Evolutionary conservation across 2,329 filamentous ascomycete genomes (phyloP), one percentile per base, ranked within the genome.

Genomic region (Paracamarosporium sp.): DNA sequence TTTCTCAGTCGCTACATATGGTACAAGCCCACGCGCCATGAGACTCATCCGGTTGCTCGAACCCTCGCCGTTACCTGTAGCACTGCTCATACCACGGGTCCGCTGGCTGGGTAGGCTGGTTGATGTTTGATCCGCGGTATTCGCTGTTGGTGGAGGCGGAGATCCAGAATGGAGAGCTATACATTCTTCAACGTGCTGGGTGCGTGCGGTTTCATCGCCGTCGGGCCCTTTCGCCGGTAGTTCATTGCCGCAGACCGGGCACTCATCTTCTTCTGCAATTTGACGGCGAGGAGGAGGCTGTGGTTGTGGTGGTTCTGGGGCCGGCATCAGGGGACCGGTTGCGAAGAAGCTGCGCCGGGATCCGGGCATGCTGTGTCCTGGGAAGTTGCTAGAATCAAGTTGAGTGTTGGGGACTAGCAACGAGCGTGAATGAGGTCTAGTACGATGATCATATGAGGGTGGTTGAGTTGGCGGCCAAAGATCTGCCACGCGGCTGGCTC

Each of bases 221-320:
- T 73, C 61, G 1, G 69, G 66, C 4, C 68, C 73, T 53, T 72
- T 75, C 1, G 86, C 83, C 0, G 90, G 90, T 3, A 93, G 81
- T 75, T 92, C 89, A 35, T 81, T 78, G 68, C 91, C 90, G 66
- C 91, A 94, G 43, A 93, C 85, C 0, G 90, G 90, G 60, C 91
- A 94, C 67, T 92, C 89, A 70, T 93, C 90, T 69, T 93, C 90
- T 71, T 93, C 91, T 1, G 73, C 65, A 12, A 82, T 72, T 51
- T 74, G 66, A 22, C 68, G 64, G 20, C 70, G 55, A 4, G 67
- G 70, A 17, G 63, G 55, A 12, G 67, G 68, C 22, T 66, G 67
- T 20, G 63, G 60, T 25, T 60, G 57, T 9, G 61, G 57, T 12
- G 53, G 25, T 7, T 41, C 30, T 13, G 46, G 35, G 20, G 20